Conservation (phyloP, 108 stramenopile species). For the Skeletonema costatum region DNA sequence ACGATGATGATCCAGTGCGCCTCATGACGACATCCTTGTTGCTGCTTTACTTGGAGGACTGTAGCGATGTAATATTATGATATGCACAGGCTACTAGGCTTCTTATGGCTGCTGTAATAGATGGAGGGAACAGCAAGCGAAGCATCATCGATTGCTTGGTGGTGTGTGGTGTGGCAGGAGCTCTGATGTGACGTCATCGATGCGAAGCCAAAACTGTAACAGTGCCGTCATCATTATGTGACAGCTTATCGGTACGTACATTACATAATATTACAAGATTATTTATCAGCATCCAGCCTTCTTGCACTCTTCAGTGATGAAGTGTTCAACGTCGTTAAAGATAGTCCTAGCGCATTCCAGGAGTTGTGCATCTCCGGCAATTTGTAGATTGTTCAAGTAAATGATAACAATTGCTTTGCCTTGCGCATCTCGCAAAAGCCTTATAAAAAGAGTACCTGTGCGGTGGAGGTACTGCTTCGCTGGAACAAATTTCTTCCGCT, state of each 20-base stretch:
- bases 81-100: too few species aligned
- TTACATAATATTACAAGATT: too few species aligned
- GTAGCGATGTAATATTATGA: background rate
- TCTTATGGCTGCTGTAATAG: too few species aligned
- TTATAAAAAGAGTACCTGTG: conserved; percentile 66
- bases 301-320: conserved; percentile 15
- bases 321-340: conserved; percentile 32
- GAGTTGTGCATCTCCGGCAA: conserved; percentile 34
- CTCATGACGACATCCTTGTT: conserved; percentile 23
- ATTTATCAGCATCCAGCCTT: background rate
- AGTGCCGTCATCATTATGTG: too few species aligned
- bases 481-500: conserved; percentile 43
- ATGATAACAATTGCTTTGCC: conserved; percentile 34
- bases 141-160: too few species aligned
- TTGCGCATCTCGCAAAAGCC: conserved; percentile 31
- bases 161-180: too few species aligned
- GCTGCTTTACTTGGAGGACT: background rate
- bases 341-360: conserved; percentile 29
- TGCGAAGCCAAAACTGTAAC: too few species aligned
- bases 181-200: too few species aligned
- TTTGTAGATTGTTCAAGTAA: conserved; percentile 40
- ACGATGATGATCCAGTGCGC: conserved; percentile 39
- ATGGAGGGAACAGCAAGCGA: too few species aligned
- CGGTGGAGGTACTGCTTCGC: conserved; percentile 82
- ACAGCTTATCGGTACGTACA: too few species aligned